A percentile compares a stretch with the other conserved stretches of the same genome.
phyloP scores from a whole-genome alignment of 2,329 filamentous ascomycete species.

The Hymenoscyphus fructigenus region DNA sequence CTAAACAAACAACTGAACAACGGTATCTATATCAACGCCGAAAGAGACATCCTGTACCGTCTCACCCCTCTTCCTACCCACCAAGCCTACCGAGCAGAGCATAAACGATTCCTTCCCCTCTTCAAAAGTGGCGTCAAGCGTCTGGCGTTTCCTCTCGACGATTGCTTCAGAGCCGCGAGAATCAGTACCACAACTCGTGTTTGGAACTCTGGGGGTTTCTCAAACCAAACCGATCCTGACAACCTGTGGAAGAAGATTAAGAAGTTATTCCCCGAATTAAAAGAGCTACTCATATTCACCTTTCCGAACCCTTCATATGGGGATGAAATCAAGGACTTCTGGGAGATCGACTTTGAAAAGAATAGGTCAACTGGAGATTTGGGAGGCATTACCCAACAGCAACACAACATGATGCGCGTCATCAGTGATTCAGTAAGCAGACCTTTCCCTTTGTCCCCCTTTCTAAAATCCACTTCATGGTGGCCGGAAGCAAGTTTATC shows the following conservation, averaged over 20 bases:
- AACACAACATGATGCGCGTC: not conserved
- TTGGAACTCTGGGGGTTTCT: not conserved
- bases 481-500: no score
- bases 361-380: not conserved
- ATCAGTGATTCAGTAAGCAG: not conserved
- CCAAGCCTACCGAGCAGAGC: not conserved
- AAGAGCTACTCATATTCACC: not conserved
- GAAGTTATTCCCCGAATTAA: not conserved
- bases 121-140: not conserved
- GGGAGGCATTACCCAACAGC: not conserved
- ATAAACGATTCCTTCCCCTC: not conserved
- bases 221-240: not conserved
- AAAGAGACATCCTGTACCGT: not conserved
- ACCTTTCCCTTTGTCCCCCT: no score
- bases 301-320: not conserved
- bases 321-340: not conserved
- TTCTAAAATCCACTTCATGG: no score
- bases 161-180: not conserved
- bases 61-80: not conserved
- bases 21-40: not conserved
- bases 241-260: not conserved
- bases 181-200: not conserved
- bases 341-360: not conserved
- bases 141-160: not conserved
- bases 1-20: not conserved